Base-by-base conservation (phyloP, 1,284 basidiomycete genomes). In the Lentinus polychrous region DNA sequence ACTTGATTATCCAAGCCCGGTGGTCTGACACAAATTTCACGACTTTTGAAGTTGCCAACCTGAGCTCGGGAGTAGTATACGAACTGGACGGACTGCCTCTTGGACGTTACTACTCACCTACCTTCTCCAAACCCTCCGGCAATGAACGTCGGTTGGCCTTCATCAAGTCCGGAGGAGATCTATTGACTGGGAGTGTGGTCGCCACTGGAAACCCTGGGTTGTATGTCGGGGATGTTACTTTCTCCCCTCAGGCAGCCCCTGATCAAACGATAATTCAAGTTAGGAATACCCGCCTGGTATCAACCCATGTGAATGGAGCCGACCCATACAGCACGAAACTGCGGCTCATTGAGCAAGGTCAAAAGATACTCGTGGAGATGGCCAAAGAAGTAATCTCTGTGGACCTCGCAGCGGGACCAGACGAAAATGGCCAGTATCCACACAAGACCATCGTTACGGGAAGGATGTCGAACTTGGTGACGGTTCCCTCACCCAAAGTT, bases 1-100 rank as follows among this genome's bases (percentile, higher is more conserved):
- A 79, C 45, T 60, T 82, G 10, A 64, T 85, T 15, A 57, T 87
- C 12, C 83, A 86, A 43, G 75, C 76, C 6, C 75, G 79, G 15
- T 87, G 84, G 83, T 84, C 83, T 0, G 74, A 86, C 55, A 67
- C 66, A 2, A 61, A 72, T 50, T 83, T 84, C 60, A 78, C 81
- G 1, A 71, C 75, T 4, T 75, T 87, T 53, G 84, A 87, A 62
- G 53, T 87, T 27, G 78, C 81, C 2, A 70, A 85, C 57, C 49
- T 83, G 5, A 59, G 61, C 7, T 66, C 72, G 2, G 71, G 68
- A 2, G 56, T 58, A 4, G 72, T 71, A 0, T 72, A 74, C 56
- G 74, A 78, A 48, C 50, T 86, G 20, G 63, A 62, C 8, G 81
- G 77, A 14, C 63, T 85, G 22, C 80, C 83, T 0, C 58, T 77